Base-by-base conservation (phyloP, 2,329 filamentous ascomycete genomes). In the Ceratocystis lukuohia region DNA sequence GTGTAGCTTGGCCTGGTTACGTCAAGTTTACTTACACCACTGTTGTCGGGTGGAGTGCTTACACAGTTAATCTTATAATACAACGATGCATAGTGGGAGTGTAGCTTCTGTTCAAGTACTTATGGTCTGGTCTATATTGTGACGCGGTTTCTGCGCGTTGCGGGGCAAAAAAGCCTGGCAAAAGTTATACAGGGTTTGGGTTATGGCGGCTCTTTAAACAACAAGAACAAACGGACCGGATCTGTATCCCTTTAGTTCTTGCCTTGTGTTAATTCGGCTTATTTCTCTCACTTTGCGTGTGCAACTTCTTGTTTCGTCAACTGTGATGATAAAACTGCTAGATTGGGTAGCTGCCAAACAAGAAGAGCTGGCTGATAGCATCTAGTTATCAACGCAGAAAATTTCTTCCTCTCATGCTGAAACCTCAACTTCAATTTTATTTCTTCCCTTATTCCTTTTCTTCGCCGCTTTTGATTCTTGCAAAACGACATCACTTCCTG, bases 81-180 rank as follows among this genome's bases (percentile, higher is more conserved):
- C 46, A 8, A 15, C 17, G 46, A 50, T 22, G 46, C n/a, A 20
- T 48, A 6, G n/a, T 17, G 46, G 10, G 20, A 10, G 6, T 48
- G 46, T 10, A 15, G 37, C 2, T 12, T 8, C 10, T 53, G 48
- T 53, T 12, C 6, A 53, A 12, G 4, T 53, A 53, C 15, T 53
- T 53, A 53, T 15, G 6, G 48, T 5, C 22, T 15, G 6, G 48
- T 5, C 22, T 3, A 17, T 5, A 17, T 1, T 53, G 22, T 53
- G 48, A 53, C 22, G 48, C 48, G 48, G 22, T 53, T 53, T 53
- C 15, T 25, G 20, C 48, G 65, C 59, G 65, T 66, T 66, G 65
- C 59, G 65, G 65, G 48, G 48, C 48, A 59, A 33, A 20, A 61
- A 44, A 66, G 25, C 3, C 22, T 8, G 5, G 22, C 12, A 12